Evolutionary conservation across 2,329 filamentous ascomycete genomes (phyloP).

Genomic region (Colletotrichum shisoi): DNA sequence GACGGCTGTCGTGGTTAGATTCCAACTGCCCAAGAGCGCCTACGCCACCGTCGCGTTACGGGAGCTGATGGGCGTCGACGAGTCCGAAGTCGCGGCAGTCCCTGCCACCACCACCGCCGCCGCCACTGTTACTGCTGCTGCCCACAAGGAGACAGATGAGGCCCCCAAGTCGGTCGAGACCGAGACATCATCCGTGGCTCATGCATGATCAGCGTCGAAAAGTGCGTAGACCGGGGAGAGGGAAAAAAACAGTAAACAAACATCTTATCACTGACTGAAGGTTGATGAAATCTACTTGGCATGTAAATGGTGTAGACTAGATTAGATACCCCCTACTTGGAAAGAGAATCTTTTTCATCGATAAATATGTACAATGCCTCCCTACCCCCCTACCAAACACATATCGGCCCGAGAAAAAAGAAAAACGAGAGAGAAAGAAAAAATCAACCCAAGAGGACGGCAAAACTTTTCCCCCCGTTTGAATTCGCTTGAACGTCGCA

Average conservation of each 20-base stretch:
- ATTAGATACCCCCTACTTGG: conserved; percentile 36
- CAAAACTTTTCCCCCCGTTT: conserved; percentile 12
- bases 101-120: not conserved
- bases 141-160: not conserved
- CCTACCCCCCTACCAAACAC: not conserved
- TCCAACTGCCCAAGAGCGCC: conserved; percentile 79
- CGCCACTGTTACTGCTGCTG: not conserved
- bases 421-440: no score
- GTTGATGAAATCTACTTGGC: conserved; percentile 18
- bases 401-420: not conserved
- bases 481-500: conserved; percentile 11
- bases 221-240: not conserved
- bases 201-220: not conserved
- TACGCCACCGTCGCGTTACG: conserved; percentile 86
- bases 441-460: not conserved
- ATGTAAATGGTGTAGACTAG: conserved; percentile 37
- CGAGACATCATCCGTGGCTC: not conserved
- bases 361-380: conserved; percentile 29
- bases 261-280: not conserved
- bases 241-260: not conserved
- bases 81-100: conserved; percentile 29
- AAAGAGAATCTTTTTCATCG: conserved; percentile 12
- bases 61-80: conserved; percentile 70
- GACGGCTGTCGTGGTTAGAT: conserved; percentile 73
- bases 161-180: not conserved